Conservation (phyloP, 2,329 filamentous ascomycete genomes). For the Aspergillus candidus region DNA sequence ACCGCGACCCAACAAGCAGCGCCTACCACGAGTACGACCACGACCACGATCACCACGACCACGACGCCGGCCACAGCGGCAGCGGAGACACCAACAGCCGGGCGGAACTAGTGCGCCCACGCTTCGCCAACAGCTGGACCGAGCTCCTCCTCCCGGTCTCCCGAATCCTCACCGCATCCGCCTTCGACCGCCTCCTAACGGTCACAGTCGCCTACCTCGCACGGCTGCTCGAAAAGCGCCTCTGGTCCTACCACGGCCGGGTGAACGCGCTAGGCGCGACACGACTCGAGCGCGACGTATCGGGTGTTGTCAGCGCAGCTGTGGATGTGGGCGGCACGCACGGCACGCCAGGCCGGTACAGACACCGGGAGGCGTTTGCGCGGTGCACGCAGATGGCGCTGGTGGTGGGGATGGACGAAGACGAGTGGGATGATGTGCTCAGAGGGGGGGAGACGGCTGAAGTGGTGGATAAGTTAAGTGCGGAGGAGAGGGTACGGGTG, state of each 20-base stretch:
- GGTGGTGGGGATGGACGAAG: constrained; percentile 90
- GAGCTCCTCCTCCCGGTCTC: constrained; percentile 77
- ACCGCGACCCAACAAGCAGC: constrained; percentile 29
- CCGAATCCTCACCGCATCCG: constrained; percentile 71
- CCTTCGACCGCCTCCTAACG: constrained; percentile 70
- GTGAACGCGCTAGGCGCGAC: constrained; percentile 78
- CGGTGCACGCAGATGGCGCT: constrained; percentile 74
- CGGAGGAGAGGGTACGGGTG: constrained; percentile 67
- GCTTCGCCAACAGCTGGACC: constrained; percentile 83
- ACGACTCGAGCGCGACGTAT: constrained; percentile 76
- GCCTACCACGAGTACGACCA: constrained; percentile 43
- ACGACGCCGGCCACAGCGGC: constrained; percentile 25
- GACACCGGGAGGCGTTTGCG: constrained; percentile 68
- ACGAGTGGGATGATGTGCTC: constrained; percentile 80
- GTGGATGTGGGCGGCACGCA: constrained; percentile 33
- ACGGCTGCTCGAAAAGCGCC: constrained; percentile 75
- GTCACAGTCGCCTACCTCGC: constrained; percentile 69
- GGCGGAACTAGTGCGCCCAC: constrained; percentile 63
- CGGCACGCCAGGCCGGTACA: constrained; percentile 54
- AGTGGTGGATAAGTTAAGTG: constrained; percentile 58
- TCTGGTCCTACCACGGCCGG: constrained; percentile 72
- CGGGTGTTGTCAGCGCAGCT: constrained; percentile 57
- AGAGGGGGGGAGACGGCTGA: constrained; percentile 43
- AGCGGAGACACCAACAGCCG: constrained; percentile 31
- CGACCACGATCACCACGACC: constrained; percentile 29